Conservation (phyloP, 1,284 basidiomycete species). For the Rhodotorula sp. region DNA sequence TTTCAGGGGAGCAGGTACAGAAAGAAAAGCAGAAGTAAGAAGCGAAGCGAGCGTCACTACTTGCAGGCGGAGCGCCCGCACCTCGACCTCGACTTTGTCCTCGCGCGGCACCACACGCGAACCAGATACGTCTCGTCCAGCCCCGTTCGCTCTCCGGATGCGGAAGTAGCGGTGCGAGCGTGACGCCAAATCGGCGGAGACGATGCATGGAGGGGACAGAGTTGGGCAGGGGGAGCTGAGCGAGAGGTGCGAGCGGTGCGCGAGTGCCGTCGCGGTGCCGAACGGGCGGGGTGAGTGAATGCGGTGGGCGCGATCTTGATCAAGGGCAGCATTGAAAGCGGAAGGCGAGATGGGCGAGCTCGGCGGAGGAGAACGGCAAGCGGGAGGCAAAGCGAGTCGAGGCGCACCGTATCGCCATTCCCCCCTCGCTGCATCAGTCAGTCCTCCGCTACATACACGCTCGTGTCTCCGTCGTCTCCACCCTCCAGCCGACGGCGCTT, state of each 20-base stretch:
- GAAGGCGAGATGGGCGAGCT: too few relatives aligned
- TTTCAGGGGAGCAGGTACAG: not conserved
- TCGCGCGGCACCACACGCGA: not conserved
- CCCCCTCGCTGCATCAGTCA: not conserved
- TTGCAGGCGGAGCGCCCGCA: not conserved
- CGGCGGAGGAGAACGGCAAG: not conserved
- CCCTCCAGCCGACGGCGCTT: not conserved
- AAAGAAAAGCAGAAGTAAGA: not conserved
- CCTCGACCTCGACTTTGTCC: not conserved
- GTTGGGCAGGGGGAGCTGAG: not conserved
- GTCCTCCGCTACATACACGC: slow-evolving; percentile 29
- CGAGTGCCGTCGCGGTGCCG: too few relatives aligned
- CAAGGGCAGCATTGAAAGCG: not conserved
- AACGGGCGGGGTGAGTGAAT: too few relatives aligned
- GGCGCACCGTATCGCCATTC: not conserved
- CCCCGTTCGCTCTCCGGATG: too few relatives aligned
- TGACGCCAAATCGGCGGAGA: too few relatives aligned
- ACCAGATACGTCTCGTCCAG: not conserved
- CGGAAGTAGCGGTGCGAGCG: too few relatives aligned
- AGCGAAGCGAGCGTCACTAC: not conserved
- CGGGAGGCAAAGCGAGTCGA: not conserved
- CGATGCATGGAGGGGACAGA: too few relatives aligned
- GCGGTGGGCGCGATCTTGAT: too few relatives aligned
- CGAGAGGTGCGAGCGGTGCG: too few relatives aligned
- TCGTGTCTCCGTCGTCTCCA: not conserved